These are phyloP conservation scores for Sclerotinia glacialis DNA, from an alignment of 2,329 filamentous ascomycete species.

Conservation along the genomic window DNA sequence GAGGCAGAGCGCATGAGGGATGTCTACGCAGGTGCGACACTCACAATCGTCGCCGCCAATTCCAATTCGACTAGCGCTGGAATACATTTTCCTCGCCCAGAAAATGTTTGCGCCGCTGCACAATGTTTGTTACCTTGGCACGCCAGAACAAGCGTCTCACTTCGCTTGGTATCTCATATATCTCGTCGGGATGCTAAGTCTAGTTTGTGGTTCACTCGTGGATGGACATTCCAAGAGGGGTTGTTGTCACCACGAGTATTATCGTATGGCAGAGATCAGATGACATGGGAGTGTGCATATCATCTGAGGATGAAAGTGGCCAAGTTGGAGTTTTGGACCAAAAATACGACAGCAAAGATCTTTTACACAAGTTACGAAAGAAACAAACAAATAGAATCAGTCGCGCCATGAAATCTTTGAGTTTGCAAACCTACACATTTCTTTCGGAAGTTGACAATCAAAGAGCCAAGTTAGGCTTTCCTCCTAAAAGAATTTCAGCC, in stretches of 20 bases:
- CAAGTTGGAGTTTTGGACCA: conserved; percentile 22
- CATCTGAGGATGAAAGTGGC: conserved; percentile 20
- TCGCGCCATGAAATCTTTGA: conserved; percentile 11
- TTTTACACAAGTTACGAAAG: conserved; percentile 22
- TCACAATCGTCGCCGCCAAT: conserved; percentile 18
- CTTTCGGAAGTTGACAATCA: conserved; percentile 3
- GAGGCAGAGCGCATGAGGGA: conserved; percentile 19
- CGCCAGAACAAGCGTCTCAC: not conserved
- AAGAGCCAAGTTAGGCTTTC: conserved; percentile 11
- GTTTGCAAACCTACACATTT: not conserved
- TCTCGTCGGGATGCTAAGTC: conserved; percentile 17
- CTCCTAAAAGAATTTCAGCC: not conserved
- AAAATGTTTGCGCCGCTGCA: not conserved
- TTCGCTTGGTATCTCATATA: conserved; percentile 16
- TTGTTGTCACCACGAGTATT: conserved; percentile 17
- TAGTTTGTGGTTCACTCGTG: conserved; percentile 20
- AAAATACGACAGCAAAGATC: conserved; percentile 24
- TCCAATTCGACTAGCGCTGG: conserved; percentile 16
- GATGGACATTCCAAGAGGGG: conserved; percentile 21
- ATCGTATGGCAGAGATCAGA: conserved; percentile 21
- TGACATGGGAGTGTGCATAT: conserved; percentile 23
- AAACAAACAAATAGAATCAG: conserved; percentile 8
- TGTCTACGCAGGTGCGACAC: conserved; percentile 14
- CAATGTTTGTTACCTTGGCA: conserved; percentile 4
- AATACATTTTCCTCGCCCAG: conserved; percentile 8